Percentiles rank a stretch among this genome's conserved stretches.
Evolutionary conservation across 208 protist genomes (phyloP).

Genomic region (Wallacemonas sp.): DNA sequence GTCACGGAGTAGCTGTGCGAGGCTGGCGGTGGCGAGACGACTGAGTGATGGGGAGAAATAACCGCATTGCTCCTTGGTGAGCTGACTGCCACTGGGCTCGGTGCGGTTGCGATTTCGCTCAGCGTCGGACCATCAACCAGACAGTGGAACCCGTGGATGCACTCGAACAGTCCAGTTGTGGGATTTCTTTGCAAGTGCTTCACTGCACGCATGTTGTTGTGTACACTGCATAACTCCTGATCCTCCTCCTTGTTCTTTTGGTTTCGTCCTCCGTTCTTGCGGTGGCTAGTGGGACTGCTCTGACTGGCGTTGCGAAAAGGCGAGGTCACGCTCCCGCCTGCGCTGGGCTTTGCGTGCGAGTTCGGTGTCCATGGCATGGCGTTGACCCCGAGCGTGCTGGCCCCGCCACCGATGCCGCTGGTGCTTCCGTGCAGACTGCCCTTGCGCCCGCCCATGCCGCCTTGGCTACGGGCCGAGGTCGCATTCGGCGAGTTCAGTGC

Average conservation of each 20-base stretch:
- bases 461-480: constrained; percentile 6
- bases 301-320: constrained; percentile 24
- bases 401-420: background rate
- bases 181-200: constrained; percentile 85
- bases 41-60: background rate
- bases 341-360: background rate
- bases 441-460: constrained; percentile 14
- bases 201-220: constrained; percentile 75
- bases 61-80: constrained; percentile 5
- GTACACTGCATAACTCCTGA: constrained; percentile 79
- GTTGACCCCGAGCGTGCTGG: constrained; percentile 8
- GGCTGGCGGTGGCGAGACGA: background rate
- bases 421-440: constrained; percentile 4
- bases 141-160: constrained; percentile 87
- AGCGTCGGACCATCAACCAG: constrained; percentile 65
- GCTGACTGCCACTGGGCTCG: background rate
- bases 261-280: constrained; percentile 40
- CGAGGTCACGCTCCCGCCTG: constrained; percentile 4
- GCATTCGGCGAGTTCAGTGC: constrained; percentile 6
- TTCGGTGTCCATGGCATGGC: constrained; percentile 20
- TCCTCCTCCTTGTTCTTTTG: constrained; percentile 75
- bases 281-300: constrained; percentile 17
- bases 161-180: constrained; percentile 73
- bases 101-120: background rate
- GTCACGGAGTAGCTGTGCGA: constrained; percentile 3